Conservation (phyloP, 2,329 filamentous ascomycete genomes). For the Pseudogymnoascus sp. region DNA sequence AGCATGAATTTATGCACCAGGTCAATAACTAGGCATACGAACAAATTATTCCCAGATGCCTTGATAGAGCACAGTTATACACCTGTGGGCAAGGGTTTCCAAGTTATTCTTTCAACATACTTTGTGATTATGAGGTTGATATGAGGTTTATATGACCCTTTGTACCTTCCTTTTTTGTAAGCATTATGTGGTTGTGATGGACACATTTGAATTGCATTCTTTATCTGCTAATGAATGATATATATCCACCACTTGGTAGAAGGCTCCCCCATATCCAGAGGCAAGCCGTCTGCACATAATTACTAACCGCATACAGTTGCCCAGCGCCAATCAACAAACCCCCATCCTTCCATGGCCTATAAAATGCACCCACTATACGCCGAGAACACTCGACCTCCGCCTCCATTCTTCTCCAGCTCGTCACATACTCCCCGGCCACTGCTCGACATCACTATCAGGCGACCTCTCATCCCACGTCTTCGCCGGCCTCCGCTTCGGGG, state of each 20-base stretch:
- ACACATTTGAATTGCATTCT: not conserved
- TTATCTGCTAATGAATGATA: not conserved
- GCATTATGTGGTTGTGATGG: not conserved
- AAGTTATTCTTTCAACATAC: not conserved
- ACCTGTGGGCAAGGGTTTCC: not conserved
- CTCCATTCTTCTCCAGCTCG: not conserved
- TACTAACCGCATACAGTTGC: not conserved
- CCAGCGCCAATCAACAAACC: not conserved
- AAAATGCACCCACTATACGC: constrained; percentile 1
- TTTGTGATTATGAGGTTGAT: not conserved
- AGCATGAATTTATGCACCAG: not conserved
- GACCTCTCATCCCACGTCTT: not conserved
- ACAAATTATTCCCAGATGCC: not conserved
- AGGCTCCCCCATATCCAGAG: not conserved
- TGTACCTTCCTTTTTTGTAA: not conserved
- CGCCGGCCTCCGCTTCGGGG: not conserved
- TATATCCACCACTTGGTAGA: not conserved
- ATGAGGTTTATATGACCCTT: not conserved
- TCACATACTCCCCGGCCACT: constrained; percentile 7
- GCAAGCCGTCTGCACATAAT: not conserved
- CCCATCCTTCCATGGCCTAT: not conserved
- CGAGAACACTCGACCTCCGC: not conserved
- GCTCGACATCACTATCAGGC: not conserved
- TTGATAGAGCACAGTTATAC: not conserved
- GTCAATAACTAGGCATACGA: not conserved